Conservation (phyloP, 495 filamentous ascomycete genomes). For the Tetracladium setigerum region DNA sequence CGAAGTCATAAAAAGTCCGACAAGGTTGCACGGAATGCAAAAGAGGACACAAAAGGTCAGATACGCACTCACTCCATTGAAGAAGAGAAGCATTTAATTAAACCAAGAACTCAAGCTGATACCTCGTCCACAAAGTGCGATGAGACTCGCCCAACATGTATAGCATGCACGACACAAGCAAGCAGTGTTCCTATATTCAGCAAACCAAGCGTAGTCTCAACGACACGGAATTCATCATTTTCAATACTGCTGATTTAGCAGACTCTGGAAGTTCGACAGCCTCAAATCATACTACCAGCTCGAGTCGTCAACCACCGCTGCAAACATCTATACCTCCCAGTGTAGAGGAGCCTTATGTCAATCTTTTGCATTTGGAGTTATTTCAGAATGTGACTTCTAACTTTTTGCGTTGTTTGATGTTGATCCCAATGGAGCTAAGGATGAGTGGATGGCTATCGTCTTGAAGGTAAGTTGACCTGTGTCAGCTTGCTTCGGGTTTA, state of each 20-base stretch:
- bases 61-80: no score
- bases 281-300: neutral
- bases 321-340: neutral
- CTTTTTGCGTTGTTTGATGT: no score
- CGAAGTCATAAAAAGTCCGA: conserved; percentile 17
- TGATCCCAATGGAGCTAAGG: neutral
- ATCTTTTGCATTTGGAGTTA: conserved; percentile 24
- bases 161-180: conserved; percentile 19
- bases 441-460: neutral
- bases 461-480: no score
- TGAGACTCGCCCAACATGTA: conserved; percentile 23
- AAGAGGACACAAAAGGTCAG: conserved; percentile 21
- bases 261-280: neutral
- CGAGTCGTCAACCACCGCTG: neutral
- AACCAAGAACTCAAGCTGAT: neutral
- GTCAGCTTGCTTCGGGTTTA: no score
- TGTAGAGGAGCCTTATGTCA: conserved; percentile 12
- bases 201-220: neutral
- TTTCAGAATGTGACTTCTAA: conserved; percentile 19
- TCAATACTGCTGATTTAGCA: neutral
- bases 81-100: neutral
- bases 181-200: conserved; percentile 19
- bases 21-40: conserved; percentile 23
- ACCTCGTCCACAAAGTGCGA: conserved; percentile 21
- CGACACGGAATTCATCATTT: neutral